Conservation (phyloP, 768 basidiomycete species). For the Amanita exitialis region DNA sequence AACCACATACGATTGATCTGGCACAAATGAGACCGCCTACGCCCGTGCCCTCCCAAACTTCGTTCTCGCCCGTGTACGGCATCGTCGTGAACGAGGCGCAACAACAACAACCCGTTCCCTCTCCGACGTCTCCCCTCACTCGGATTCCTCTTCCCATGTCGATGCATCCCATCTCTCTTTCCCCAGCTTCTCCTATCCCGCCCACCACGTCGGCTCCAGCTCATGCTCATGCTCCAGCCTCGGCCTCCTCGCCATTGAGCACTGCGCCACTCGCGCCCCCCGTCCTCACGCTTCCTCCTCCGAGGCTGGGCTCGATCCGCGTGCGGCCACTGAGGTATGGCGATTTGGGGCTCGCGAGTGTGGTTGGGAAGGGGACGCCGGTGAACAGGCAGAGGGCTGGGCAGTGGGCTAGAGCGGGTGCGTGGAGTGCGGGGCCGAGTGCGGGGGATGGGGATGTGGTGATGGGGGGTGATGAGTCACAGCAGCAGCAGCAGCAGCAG, state of each 20-base stretch:
- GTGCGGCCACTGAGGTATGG: conserved; percentile 17
- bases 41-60: background rate
- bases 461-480: background rate
- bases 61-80: background rate
- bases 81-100: background rate
- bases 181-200: conserved; percentile 9
- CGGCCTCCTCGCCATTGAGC: background rate
- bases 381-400: conserved; percentile 17
- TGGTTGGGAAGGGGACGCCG: conserved; percentile 27
- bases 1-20: background rate
- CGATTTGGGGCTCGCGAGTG: conserved; percentile 16
- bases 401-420: conserved; percentile 17
- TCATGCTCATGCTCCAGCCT: background rate
- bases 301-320: conserved; percentile 21
- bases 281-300: conserved; percentile 23
- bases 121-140: background rate
- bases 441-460: conserved; percentile 1
- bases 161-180: background rate
- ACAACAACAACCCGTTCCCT: too few species aligned
- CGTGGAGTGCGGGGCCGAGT: background rate
- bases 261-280: conserved; percentile 11
- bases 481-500: background rate
- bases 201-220: conserved; percentile 7
- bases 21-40: background rate
- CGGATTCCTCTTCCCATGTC: background rate